Base-by-base conservation (phyloP, 257 asterid genomes). In the Primulina huaijiensis region DNA sequence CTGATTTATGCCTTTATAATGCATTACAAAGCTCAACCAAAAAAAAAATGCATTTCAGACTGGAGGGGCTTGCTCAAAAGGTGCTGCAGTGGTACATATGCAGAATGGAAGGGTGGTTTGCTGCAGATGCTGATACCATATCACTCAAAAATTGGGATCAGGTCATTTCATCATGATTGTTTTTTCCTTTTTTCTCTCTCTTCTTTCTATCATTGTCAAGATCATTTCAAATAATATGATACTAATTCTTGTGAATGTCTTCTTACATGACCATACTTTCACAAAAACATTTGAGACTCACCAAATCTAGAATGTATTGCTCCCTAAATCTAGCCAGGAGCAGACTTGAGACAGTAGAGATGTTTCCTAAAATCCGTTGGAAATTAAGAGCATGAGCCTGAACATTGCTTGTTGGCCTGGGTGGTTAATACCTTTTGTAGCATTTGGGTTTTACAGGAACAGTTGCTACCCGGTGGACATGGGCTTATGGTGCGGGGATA, bases 21-120 rank as follows among this genome's bases (percentile, higher is more conserved):
- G 71, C 25, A 59, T 70, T 43, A 21, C 55, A 43, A 14, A 43
- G 55, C 38, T 52, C 33, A 64, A 20, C 30, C 25, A 23, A 23
- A 19, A 56, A 30, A 73, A 55, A 53, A 34, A 46, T 55, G 27
- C 58, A 67, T 64, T 79, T 29, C 83, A 90, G 96, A 87, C 79
- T 87, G 86, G 92, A 90, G 75, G 96, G 98, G 43, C 81, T 84
- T 64, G 86, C 75, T 38, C 85, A 88, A 72, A 88, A 90, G 83
- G 96, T 90, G 82, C 76, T 92, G 78, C 98, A 92, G 50, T 92
- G 97, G 98, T 92, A 90, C 80, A 91, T 92, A 50, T 92, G 97
- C 85, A 83, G 97, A 87, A 87, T 92, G 97, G 98, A 92, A 71
- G 96, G 97, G 62, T 93, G 95, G 96, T 93, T 93, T 85, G 97